Base-by-base conservation (phyloP, 257 asterid species). In the Penstemon newberryi region DNA sequence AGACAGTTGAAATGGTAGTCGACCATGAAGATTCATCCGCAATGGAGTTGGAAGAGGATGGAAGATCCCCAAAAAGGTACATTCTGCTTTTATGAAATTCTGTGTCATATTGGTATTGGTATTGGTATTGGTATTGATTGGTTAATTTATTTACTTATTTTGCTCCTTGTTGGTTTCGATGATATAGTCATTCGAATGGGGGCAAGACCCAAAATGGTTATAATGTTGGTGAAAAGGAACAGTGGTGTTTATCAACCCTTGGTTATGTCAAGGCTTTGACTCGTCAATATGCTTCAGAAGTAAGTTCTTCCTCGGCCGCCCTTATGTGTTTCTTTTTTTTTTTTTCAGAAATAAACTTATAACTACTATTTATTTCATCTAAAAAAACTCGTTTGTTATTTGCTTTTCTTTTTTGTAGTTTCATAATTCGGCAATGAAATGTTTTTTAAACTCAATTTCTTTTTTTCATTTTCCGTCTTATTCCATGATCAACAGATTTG, bases 221-320 rank as follows among this genome's bases (percentile, higher is more conserved):
- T 74, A 81, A 80, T 77, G 78, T 94, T 58, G 92, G 87, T 50
- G 99, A 91, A 80, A 87, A 75, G 83, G 92, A 89, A 67, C 99
- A 94, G 60, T 94, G 99, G 99, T 94, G 99, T 73, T 79, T 87
- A 75, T 70, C 99, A 70, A 94, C 96, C 63, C 85, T 94, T 73
- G 96, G 96, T 62, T 89, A 94, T 63, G 89, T 91, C 79, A 94
- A 86, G 87, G 94, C 99, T 67, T 82, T 94, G 72, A 80, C 99
- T 2, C 89, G 96, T 67, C 99, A 87, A 73, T 94, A 84, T 79
- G 95, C 97, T 70, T 85, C 96, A 5, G 99, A 90, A 84, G 99
- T 94, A 77, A 82, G 81, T 71, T 72, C 70, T 63, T 63, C 12
- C 65, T 13, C 15, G 3, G 33, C 38, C 4, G 12, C 56, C 15